phyloP scores from a whole-genome alignment of 2,329 filamentous ascomycete species.

The Hypoxylon sp. region DNA sequence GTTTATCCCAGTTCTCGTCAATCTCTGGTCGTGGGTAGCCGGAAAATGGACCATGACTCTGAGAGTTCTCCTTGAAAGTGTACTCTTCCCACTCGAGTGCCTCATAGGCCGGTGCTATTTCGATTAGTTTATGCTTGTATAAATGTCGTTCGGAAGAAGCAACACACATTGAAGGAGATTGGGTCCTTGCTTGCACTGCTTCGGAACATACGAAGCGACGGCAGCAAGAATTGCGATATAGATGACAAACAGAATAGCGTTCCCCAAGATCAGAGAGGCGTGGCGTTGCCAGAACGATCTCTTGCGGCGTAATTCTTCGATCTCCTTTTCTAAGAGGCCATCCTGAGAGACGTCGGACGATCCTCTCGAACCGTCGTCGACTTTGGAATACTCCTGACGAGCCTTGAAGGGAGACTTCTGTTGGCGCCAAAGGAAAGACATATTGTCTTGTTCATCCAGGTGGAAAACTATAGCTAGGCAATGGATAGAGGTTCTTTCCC shows the following conservation, averaged over 20 bases:
- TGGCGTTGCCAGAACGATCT: slow-evolving; percentile 8
- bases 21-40: slow-evolving; percentile 14
- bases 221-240: slow-evolving; percentile 12
- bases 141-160: not conserved
- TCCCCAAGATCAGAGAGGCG: slow-evolving; percentile 8
- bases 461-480: not conserved
- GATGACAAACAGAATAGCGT: slow-evolving; percentile 5
- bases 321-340: slow-evolving; percentile 15
- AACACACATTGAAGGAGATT: slow-evolving; percentile 4
- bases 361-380: slow-evolving; percentile 1
- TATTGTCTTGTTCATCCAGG: not conserved
- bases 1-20: slow-evolving; percentile 19
- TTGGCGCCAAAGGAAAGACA: slow-evolving; percentile 9
- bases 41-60: slow-evolving; percentile 10
- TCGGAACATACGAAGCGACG: slow-evolving; percentile 3
- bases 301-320: slow-evolving; percentile 4
- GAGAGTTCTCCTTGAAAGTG: slow-evolving; percentile 11
- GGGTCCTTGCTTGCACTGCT: not conserved
- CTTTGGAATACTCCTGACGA: slow-evolving; percentile 12
- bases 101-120: slow-evolving; percentile 16
- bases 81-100: slow-evolving; percentile 19
- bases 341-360: slow-evolving; percentile 9
- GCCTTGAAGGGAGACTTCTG: slow-evolving; percentile 8
- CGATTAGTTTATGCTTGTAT: not conserved
- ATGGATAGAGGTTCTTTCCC: not conserved